Conservation (phyloP, 108 stramenopile species). For the Nannochloropsis granulata region DNA sequence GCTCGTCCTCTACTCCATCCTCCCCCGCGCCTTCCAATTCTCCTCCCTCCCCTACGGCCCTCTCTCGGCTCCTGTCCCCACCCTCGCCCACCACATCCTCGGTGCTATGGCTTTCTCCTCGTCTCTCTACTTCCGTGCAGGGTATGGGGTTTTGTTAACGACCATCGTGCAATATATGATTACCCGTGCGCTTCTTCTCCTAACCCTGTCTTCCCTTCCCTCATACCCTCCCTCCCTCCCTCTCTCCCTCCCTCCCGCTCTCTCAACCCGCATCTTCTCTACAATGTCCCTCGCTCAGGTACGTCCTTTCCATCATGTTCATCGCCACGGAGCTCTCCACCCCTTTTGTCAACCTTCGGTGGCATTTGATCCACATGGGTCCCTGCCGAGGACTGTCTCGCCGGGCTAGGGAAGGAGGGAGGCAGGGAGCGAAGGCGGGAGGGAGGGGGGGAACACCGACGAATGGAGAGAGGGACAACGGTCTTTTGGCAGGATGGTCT, state of each 20-base stretch:
- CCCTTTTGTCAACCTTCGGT: not conserved
- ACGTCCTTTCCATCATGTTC: not conserved
- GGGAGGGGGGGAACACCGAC: no score
- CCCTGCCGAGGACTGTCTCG: not conserved
- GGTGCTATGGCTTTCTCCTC: not conserved
- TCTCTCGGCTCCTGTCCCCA: not conserved
- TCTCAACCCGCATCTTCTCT: no score
- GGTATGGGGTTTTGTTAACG: not conserved
- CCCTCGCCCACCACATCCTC: not conserved
- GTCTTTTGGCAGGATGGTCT: no score
- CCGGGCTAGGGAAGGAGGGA: no score
- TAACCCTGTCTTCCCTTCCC: no score
- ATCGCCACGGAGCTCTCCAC: not conserved
- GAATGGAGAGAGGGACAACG: no score
- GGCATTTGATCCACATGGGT: not conserved
- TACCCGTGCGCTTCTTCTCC: no score
- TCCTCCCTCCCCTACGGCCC: not conserved
- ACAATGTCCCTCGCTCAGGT: not conserved
- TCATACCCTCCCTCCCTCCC: no score
- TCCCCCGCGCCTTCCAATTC: not conserved
- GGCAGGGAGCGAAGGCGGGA: no score
- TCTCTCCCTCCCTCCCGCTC: no score
- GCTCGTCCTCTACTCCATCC: not conserved
- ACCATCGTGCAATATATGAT: no score
- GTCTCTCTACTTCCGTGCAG: not conserved